Evolutionary conservation across 169 alveolate genomes (phyloP), one percentile per base, ranked within the genome.

Genomic region (Eimeria falciformis): DNA sequence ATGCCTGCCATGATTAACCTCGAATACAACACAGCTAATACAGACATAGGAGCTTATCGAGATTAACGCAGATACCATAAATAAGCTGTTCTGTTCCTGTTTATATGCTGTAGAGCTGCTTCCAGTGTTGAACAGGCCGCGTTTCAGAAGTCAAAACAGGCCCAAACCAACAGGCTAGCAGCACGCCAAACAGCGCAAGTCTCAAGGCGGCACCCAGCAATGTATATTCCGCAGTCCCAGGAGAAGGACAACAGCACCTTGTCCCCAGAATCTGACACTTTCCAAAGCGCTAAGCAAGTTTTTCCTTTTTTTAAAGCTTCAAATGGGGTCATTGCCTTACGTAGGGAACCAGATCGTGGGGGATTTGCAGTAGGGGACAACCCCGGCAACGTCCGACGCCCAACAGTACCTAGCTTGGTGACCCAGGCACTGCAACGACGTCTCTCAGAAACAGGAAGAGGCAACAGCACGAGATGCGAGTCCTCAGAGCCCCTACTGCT

Each of bases 391-490:
- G 56, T n/a, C 1, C 43, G 37, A 33, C 75, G 29, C 5, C 47
- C 56, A 0, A 55, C 75, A 29, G 40, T 25, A 2, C 18, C 89
- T 0, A 47, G 37, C 0, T 40, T 40, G 47, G 55, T 43, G 14
- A 40, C 89, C 5, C 53, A 69, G 18, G 55, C 75, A 3, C 50
- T 69, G 2, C 89, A 53, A 11, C 37, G 89, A 43, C 17, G 75
- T 27, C 1, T 0, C 47, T 25, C 75, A 3, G 7, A 33, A 3
- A 53, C 89, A 4, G 6, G 53, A 2, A 55, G 55, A 25, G 89
- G 89, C 12, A 55, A 55, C 53, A 53, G 33, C 29, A 79, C 73
- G 33, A 73, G 75, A 9, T n/a, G 73, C 37, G 89, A 79, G 69
- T 46, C 55, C 55, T 29, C 55, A 17, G 89, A 79, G 58, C 27